Conservation (phyloP, 495 filamentous ascomycete species). For the Podospora comata region DNA sequence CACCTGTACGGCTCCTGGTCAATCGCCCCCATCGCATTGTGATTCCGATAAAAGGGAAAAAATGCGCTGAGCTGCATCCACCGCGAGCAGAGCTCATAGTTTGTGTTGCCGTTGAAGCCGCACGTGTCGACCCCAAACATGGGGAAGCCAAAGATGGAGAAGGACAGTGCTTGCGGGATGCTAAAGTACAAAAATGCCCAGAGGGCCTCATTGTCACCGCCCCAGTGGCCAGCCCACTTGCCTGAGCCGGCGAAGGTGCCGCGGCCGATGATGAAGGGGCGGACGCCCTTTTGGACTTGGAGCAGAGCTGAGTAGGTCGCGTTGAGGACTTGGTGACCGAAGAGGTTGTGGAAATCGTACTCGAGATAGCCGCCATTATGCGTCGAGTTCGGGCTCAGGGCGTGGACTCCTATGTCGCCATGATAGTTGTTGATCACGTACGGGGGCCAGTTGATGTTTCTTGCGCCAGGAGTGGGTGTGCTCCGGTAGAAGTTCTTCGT, state of each 20-base stretch:
- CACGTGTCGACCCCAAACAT: conserved; percentile 87
- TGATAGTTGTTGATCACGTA: conserved; percentile 81
- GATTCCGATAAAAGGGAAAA: conserved; percentile 87
- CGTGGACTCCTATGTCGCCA: conserved; percentile 70
- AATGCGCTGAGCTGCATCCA: conserved; percentile 88
- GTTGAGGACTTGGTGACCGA: conserved; percentile 70
- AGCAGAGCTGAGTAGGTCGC: conserved; percentile 76
- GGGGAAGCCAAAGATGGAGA: conserved; percentile 78
- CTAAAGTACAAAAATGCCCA: conserved; percentile 72
- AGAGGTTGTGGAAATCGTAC: conserved; percentile 81
- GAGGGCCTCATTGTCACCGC: conserved; percentile 71
- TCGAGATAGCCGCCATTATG: conserved; percentile 67
- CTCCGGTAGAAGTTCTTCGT: conserved; percentile 54
- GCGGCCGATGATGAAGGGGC: conserved; percentile 83
- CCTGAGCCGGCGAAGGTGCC: conserved; percentile 79
- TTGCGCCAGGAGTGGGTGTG: conserved; percentile 63
- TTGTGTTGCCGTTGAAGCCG: conserved; percentile 70
- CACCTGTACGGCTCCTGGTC: conserved; percentile 77
- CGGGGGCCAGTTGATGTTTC: conserved; percentile 76
- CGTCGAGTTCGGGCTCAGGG: conserved; percentile 74
- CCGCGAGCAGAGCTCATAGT: conserved; percentile 72
- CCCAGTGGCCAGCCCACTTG: conserved; percentile 85
- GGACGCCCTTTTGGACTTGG: conserved; percentile 58
- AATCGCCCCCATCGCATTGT: conserved; percentile 62
- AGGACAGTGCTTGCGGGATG: conserved; percentile 77